A percentile compares a stretch with the other conserved stretches of the same genome.
These are phyloP conservation scores for Populus deltoides DNA, from an alignment of 345 rosid species.

Conservation along the genomic window DNA sequence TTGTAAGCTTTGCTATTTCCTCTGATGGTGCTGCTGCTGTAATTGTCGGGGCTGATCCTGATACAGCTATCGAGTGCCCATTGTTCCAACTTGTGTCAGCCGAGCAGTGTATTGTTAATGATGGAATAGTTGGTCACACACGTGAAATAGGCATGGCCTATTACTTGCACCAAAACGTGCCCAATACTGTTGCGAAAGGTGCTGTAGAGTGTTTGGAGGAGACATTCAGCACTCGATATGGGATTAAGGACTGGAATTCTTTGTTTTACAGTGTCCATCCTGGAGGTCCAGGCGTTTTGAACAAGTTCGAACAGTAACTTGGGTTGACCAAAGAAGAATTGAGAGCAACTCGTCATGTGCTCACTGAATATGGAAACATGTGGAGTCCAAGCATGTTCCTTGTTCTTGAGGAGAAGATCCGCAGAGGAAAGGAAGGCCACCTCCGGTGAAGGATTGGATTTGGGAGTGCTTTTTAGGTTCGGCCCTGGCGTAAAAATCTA, in stretches of 20 bases:
- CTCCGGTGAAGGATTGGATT: conserved; percentile 20
- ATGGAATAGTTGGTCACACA: conserved; percentile 11
- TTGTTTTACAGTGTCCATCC: conserved; percentile 22
- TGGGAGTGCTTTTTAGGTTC: conserved; percentile 18
- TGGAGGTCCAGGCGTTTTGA: conserved; percentile 15
- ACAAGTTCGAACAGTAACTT: conserved; percentile 14
- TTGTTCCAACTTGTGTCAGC: too few relatives aligned
- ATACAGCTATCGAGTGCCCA: conserved; percentile 5
- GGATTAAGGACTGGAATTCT: conserved; percentile 21
- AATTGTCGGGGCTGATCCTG: conserved; percentile 15
- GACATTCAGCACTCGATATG: conserved; percentile 12
- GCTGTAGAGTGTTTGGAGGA: conserved; percentile 12
- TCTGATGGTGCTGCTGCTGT: conserved; percentile 20
- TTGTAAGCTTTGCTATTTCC: conserved; percentile 15
- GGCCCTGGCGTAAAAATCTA: conserved; percentile 15
- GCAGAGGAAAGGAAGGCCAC: conserved; percentile 11
- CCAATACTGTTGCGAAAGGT: conserved; percentile 7
- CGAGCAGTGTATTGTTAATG: not conserved
- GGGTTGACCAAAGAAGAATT: conserved; percentile 5
- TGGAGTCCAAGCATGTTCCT: conserved; percentile 17
- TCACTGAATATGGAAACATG: conserved; percentile 21
- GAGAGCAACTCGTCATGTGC: conserved; percentile 10
- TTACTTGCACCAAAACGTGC: conserved; percentile 10
- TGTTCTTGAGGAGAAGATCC: conserved; percentile 10
- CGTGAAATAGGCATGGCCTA: conserved; percentile 17